A percentile compares a stretch with the other conserved stretches of the same genome.
Conservation (phyloP, 495 filamentous ascomycete species). For the Trichoderma parareesei region DNA sequence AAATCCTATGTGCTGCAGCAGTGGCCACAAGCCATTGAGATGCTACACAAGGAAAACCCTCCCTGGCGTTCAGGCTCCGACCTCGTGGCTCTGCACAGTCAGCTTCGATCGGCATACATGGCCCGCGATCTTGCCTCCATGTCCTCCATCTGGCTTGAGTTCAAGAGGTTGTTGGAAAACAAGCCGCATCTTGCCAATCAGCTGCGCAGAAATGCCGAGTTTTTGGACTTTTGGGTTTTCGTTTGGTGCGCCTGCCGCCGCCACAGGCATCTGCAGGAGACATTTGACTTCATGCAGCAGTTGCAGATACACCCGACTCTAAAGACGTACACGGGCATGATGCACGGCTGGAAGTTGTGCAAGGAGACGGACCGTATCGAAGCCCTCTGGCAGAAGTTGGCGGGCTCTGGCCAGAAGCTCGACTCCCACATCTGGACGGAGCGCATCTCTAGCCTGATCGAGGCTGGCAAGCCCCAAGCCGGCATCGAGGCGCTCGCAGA, state of each 20-base stretch:
- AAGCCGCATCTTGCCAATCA: conserved; percentile 16
- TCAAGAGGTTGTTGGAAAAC: background rate
- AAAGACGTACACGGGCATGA: conserved; percentile 55
- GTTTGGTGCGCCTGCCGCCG: conserved; percentile 41
- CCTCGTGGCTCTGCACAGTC: background rate
- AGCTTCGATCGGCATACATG: background rate
- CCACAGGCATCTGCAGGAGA: conserved; percentile 41
- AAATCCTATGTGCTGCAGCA: background rate
- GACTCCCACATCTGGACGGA: conserved; percentile 54
- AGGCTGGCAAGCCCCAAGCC: conserved; percentile 31
- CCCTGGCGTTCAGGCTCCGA: background rate
- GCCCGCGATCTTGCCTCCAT: background rate
- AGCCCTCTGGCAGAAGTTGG: conserved; percentile 51
- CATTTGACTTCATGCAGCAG: conserved; percentile 51
- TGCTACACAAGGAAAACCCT: background rate
- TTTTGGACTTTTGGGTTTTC: conserved; percentile 50
- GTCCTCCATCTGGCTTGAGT: background rate
- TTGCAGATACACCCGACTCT: conserved; percentile 42
- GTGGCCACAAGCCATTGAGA: background rate
- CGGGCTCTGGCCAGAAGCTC: conserved; percentile 40
- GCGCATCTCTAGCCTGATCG: conserved; percentile 52
- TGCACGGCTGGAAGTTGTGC: conserved; percentile 46
- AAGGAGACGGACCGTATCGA: conserved; percentile 43
- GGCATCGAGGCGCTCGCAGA: conserved; percentile 51
- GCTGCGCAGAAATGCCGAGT: conserved; percentile 19